These are phyloP conservation scores for Blastosporella zonata DNA, from an alignment of 1,284 basidiomycete genomes.

Conservation along the genomic window DNA sequence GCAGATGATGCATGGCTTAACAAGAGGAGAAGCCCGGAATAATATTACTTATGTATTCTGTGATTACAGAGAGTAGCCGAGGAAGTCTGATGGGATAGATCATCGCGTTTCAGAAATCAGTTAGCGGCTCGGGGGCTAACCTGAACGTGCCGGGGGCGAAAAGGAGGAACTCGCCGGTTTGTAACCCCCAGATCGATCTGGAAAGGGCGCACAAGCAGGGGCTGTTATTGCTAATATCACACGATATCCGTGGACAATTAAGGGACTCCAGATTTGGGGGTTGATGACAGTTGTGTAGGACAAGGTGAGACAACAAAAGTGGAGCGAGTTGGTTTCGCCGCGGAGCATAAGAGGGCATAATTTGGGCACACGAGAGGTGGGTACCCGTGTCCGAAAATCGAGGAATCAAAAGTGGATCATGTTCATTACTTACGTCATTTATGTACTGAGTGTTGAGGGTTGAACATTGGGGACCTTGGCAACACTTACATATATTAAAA, in stretches of 20 bases:
- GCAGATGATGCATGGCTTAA: not conserved
- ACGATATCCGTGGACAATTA: not conserved
- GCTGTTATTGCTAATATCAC: not conserved
- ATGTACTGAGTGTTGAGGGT: not conserved
- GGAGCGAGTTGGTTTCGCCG: too few species aligned
- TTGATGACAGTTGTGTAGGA: not conserved
- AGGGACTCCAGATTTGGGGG: not conserved
- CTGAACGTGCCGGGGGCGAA: not conserved
- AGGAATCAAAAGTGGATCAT: not conserved
- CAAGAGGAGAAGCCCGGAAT: not conserved
- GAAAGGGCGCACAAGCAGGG: not conserved
- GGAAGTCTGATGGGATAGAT: conserved; percentile 4
- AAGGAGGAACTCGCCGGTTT: not conserved
- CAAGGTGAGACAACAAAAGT: not conserved
- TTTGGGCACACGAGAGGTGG: too few species aligned
- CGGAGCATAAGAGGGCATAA: too few species aligned
- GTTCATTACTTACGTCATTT: not conserved
- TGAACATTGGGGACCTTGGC: not conserved
- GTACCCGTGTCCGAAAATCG: conserved; percentile 2
- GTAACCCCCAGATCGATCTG: not conserved
- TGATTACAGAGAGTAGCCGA: conserved; percentile 3
- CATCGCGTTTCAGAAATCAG: not conserved
- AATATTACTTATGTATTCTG: not conserved
- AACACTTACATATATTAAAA: not conserved
- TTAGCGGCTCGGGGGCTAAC: not conserved